Evolutionary conservation across 495 filamentous ascomycete species (phyloP).

Genomic region (Aspergillus baeticus): DNA sequence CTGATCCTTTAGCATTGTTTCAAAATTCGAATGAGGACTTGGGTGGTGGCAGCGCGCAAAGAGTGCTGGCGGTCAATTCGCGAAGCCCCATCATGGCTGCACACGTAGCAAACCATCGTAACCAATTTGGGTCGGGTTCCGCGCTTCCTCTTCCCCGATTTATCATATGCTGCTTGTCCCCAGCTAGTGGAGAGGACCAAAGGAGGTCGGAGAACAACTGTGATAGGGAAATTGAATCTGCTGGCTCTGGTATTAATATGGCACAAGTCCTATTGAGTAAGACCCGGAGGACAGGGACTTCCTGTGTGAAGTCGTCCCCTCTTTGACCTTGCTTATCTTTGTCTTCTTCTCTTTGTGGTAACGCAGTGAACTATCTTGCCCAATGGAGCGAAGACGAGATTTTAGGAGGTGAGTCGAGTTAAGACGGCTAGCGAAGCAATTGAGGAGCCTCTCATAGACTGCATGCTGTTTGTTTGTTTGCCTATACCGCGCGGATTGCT

Average conservation of each 20-base stretch:
- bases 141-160: slow-evolving; percentile 17
- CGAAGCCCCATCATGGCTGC: slow-evolving; percentile 31
- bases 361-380: slow-evolving; percentile 4
- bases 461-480: slow-evolving; percentile 1
- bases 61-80: slow-evolving; percentile 24
- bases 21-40: slow-evolving; percentile 5
- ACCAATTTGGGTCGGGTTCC: slow-evolving; percentile 27
- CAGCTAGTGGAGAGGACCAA: slow-evolving; percentile 8
- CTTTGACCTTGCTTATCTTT: slow-evolving; percentile 3
- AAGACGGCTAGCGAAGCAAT: neutral
- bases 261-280: neutral
- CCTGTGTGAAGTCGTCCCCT: slow-evolving; percentile 1
- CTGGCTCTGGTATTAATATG: slow-evolving; percentile 4
- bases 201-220: neutral
- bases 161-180: neutral
- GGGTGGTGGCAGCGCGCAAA: slow-evolving; percentile 13
- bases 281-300: neutral
- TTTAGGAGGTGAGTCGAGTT: slow-evolving; percentile 36
- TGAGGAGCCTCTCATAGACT: neutral
- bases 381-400: slow-evolving; percentile 34
- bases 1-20: neutral
- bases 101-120: slow-evolving; percentile 34
- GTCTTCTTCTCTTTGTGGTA: neutral
- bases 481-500: neutral
- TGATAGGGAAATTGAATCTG: neutral